Conservation (phyloP, 2,329 filamentous ascomycete species). For the Fusarium mangiferae region DNA sequence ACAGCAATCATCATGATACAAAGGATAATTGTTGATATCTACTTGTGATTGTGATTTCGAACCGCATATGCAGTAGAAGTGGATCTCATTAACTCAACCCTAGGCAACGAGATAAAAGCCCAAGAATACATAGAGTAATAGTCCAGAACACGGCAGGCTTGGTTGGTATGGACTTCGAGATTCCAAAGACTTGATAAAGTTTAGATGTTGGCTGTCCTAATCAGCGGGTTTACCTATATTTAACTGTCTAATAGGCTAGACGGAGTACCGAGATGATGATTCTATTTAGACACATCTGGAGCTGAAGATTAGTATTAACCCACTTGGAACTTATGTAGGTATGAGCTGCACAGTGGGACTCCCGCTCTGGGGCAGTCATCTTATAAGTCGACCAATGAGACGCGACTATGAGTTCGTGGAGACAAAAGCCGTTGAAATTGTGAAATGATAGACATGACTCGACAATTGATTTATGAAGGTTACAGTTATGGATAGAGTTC, state of each 20-base stretch:
- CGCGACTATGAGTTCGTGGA: neutral
- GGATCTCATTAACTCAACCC: neutral
- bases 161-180: neutral
- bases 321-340: neutral
- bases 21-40: neutral
- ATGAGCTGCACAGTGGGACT: conserved; percentile 30
- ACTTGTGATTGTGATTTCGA: conserved; percentile 12
- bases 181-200: neutral
- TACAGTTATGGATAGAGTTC: neutral
- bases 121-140: neutral
- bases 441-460: neutral
- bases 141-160: neutral
- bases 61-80: conserved; percentile 7
- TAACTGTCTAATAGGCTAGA: neutral
- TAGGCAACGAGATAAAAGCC: neutral
- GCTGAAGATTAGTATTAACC: neutral
- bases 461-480: neutral
- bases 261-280: neutral
- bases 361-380: conserved; percentile 22
- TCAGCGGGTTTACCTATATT: neutral
- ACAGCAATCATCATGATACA: neutral
- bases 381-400: conserved; percentile 19
- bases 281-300: neutral
- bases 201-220: neutral
- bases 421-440: conserved; percentile 3